Evolutionary conservation across 108 stramenopile species (phyloP).

Genomic region (Aurantiochytrium sp.): DNA sequence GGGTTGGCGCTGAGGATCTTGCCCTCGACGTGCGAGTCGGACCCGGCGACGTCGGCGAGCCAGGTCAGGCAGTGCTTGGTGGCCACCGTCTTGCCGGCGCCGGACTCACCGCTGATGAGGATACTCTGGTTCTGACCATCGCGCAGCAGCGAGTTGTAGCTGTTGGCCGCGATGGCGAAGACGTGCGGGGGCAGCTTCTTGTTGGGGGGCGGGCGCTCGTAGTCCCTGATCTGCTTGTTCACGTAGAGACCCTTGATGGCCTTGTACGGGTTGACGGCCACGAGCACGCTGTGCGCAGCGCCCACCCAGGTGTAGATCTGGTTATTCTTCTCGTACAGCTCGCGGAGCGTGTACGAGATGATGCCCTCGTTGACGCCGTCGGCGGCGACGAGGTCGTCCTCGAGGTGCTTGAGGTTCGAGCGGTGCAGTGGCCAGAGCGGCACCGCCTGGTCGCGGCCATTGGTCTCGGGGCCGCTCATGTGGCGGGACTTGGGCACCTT

Average conservation of each 20-base stretch:
- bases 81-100: constrained; percentile 91
- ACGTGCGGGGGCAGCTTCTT: constrained; percentile 69
- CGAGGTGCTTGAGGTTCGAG: background rate
- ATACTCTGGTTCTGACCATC: constrained; percentile 73
- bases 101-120: constrained; percentile 85
- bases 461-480: background rate
- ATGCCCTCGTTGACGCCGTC: constrained; percentile 33
- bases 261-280: constrained; percentile 38
- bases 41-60: constrained; percentile 57
- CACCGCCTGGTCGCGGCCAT: constrained; percentile 1
- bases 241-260: background rate
- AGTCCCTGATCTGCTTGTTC: background rate
- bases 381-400: constrained; percentile 32
- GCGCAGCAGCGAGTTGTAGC: constrained; percentile 82
- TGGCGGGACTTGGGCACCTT: background rate
- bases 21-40: constrained; percentile 23
- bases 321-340: background rate
- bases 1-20: constrained; percentile 41
- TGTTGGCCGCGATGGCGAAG: constrained; percentile 78
- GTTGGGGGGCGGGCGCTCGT: background rate
- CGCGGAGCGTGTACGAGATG: constrained; percentile 28
- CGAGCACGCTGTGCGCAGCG: constrained; percentile 52
- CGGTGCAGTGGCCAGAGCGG: background rate
- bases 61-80: constrained; percentile 90
- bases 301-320: constrained; percentile 37